Percentiles rank a stretch among this genome's conserved stretches.
phyloP scores from a whole-genome alignment of 179 eudicot species.

The Silene coronaria region DNA sequence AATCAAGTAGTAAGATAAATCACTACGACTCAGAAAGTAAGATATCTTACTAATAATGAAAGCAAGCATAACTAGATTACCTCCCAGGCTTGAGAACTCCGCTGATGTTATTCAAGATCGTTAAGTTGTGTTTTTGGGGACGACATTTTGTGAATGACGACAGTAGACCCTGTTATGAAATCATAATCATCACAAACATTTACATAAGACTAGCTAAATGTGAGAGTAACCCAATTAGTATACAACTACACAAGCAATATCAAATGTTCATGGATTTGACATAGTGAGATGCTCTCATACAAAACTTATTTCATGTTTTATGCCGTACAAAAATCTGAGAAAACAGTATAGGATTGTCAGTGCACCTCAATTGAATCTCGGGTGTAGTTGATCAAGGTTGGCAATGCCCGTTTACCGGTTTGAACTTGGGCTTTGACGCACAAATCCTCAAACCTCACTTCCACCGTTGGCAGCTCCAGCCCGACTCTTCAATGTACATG shows the following conservation, averaged over 20 bases:
- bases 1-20: background rate
- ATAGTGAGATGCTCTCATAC: no score
- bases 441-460: constrained; percentile 65
- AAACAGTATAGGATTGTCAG: background rate
- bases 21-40: no score
- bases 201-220: background rate
- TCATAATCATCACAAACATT: background rate
- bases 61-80: constrained; percentile 25
- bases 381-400: constrained; percentile 57
- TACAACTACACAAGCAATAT: background rate
- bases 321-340: background rate
- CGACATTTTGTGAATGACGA: constrained; percentile 41
- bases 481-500: constrained; percentile 44
- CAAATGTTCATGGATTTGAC: no score
- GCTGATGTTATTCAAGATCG: constrained; percentile 52
- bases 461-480: constrained; percentile 64
- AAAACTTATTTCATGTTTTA: no score
- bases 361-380: constrained; percentile 63
- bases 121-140: constrained; percentile 46
- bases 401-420: constrained; percentile 79
- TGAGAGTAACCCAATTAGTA: background rate
- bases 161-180: constrained; percentile 37
- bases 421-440: constrained; percentile 51
- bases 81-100: constrained; percentile 77
- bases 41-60: background rate